These are phyloP conservation scores for Huntiella omanensis DNA, from an alignment of 2,329 filamentous ascomycete species.

Conservation along the genomic window DNA sequence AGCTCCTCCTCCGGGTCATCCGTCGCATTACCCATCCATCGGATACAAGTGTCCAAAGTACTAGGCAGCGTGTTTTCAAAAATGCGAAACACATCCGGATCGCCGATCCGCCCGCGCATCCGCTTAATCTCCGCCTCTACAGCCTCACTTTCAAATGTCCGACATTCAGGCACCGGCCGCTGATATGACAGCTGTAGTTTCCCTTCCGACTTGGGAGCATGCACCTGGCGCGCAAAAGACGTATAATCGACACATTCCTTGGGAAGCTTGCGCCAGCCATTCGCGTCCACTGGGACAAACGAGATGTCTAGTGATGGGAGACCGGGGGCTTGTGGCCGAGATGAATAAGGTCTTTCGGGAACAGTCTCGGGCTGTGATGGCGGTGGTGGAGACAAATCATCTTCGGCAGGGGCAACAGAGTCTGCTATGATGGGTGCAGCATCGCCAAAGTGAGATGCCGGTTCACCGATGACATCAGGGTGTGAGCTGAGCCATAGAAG, in stretches of 20 bases:
- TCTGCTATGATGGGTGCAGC: not conserved
- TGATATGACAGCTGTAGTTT: constrained; percentile 61
- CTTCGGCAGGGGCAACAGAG: not conserved
- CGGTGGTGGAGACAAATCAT: not conserved
- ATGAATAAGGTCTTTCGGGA: not conserved
- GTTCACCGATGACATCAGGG: not conserved
- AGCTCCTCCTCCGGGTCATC: constrained; percentile 37
- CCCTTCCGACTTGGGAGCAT: constrained; percentile 60
- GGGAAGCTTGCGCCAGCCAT: constrained; percentile 4
- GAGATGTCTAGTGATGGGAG: not conserved
- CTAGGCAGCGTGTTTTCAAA: constrained; percentile 76
- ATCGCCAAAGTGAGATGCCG: not conserved
- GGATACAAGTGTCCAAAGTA: constrained; percentile 63
- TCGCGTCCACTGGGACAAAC: not conserved
- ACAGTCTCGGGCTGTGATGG: not conserved
- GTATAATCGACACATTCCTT: constrained; percentile 10
- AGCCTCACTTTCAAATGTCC: constrained; percentile 34
- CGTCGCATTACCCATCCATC: constrained; percentile 49
- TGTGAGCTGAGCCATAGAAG: constrained; percentile 1
- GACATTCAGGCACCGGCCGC: constrained; percentile 55
- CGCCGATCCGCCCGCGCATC: constrained; percentile 23
- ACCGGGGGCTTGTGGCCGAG: not conserved
- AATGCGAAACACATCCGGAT: constrained; percentile 52
- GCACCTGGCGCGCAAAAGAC: constrained; percentile 16
- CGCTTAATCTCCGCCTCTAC: constrained; percentile 11